Base-by-base conservation (phyloP, 1,139 yeast genomes). In the Hemisphaericaspora subhashii region DNA sequence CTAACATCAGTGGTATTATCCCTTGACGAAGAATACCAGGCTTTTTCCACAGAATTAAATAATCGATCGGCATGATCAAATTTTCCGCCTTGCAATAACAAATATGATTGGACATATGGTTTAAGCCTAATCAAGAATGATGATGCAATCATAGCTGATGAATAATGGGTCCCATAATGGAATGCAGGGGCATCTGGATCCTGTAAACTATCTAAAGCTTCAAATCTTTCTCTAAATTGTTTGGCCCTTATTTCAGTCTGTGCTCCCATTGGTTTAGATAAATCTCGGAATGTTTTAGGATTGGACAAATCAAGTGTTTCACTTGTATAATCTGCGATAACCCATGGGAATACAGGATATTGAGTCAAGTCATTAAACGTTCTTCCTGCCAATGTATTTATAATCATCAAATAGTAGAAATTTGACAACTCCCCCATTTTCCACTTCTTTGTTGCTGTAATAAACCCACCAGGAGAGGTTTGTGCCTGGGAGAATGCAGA, bases 321-420 rank as follows among this genome's bases (percentile, higher is more conserved):
- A 48, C 90, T 83, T 1, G 77, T 70, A 54, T 87, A 86, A 55
- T 87, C 95, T 0, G 94, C 82, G 43, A 87, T 72, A 0, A 87
- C 86, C 95, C 95, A 87, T 0, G 96, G 96, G 48, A 87, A 87
- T 1, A 87, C 85, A 0, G 96, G 96, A 54, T 87, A 87, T 49
- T 87, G 96, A 0, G 95, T 86, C 40, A 87, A 61, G 55, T 87
- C 96, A 58, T 87, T 87, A 57, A 82, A 86, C 0, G 96, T 86
- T 48, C 96, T 66, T 0, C 96, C 96, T 0, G 96, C 94, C 39
- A 87, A 59, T 0, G 94, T 86, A 53, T 87, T 87, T 18, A 87
- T 66, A 15, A 84, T 72, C 80, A 86, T 83, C 49, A 87, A 63
- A 52, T 87, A 87, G 54, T 82, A 83, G 50, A 87, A 87, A 54